These are phyloP conservation scores for Favolaschia claudopus DNA, from an alignment of 768 basidiomycete genomes.

Conservation along the genomic window DNA sequence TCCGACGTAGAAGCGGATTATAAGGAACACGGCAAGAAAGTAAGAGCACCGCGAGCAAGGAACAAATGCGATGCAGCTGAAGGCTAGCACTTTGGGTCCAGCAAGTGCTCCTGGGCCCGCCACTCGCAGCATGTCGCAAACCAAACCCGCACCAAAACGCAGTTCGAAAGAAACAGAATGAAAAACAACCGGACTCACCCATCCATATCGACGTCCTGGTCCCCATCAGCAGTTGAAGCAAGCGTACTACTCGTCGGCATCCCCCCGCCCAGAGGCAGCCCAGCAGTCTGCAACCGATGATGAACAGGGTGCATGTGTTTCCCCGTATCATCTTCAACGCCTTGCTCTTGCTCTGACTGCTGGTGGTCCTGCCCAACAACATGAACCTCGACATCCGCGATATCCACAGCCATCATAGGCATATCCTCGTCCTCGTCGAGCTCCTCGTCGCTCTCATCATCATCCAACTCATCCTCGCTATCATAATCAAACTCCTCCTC, in stretches of 20 bases:
- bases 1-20: neutral
- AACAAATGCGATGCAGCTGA: too few species aligned
- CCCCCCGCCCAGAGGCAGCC: neutral
- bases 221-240: neutral
- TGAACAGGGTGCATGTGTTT: conserved; percentile 67
- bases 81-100: too few species aligned
- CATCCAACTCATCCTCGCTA: conserved; percentile 29
- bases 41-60: too few species aligned
- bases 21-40: too few species aligned
- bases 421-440: conserved; percentile 29
- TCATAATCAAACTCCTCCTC: conserved; percentile 22
- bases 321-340: conserved; percentile 38
- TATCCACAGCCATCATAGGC: too few species aligned
- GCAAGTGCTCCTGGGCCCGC: too few species aligned
- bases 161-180: too few species aligned
- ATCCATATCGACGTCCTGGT: conserved; percentile 4
- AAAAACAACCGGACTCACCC: neutral
- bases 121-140: too few species aligned
- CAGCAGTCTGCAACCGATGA: conserved; percentile 30
- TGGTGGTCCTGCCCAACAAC: conserved; percentile 2
- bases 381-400: conserved; percentile 12
- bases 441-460: conserved; percentile 39
- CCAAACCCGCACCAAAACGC: too few species aligned
- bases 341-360: conserved; percentile 29
- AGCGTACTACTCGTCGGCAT: neutral